Percentiles rank a stretch among this genome's conserved stretches.
Evolutionary conservation across 352 stramenopile species (phyloP).

Genomic region (Globisporangium nunn): DNA sequence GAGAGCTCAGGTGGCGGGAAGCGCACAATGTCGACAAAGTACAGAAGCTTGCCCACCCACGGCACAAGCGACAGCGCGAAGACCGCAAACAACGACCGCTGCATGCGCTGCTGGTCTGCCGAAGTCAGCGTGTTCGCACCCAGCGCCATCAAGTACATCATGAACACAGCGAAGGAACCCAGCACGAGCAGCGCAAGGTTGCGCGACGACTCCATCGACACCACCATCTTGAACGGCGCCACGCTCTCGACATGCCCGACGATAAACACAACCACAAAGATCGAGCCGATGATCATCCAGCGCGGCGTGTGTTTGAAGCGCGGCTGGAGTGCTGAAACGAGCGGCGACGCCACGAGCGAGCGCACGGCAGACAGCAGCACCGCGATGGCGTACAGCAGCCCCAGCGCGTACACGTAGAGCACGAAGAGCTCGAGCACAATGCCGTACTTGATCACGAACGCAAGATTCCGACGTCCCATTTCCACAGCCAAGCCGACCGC

Average conservation of each 20-base stretch:
- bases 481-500: constrained; percentile 4
- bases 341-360: constrained; percentile 28
- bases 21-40: constrained; percentile 36
- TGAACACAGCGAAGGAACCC: constrained; percentile 31
- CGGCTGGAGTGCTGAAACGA: constrained; percentile 18
- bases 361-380: constrained; percentile 30
- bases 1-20: constrained; percentile 31
- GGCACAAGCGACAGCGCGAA: constrained; percentile 45
- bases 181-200: constrained; percentile 47
- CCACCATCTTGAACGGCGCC: constrained; percentile 16
- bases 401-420: constrained; percentile 50
- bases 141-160: constrained; percentile 43
- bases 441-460: constrained; percentile 7
- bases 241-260: constrained; percentile 29
- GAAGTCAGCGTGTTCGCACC: constrained; percentile 27
- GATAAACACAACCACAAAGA: constrained; percentile 31
- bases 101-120: constrained; percentile 44
- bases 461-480: constrained; percentile 8
- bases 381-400: constrained; percentile 40
- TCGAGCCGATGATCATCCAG: constrained; percentile 39
- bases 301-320: constrained; percentile 24
- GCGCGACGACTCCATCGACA: constrained; percentile 21
- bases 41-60: constrained; percentile 61
- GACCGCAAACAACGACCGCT: constrained; percentile 49
- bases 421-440: constrained; percentile 24